Evolutionary conservation across 306 rosid species (phyloP).

Genomic region (Trifolium dubium): DNA sequence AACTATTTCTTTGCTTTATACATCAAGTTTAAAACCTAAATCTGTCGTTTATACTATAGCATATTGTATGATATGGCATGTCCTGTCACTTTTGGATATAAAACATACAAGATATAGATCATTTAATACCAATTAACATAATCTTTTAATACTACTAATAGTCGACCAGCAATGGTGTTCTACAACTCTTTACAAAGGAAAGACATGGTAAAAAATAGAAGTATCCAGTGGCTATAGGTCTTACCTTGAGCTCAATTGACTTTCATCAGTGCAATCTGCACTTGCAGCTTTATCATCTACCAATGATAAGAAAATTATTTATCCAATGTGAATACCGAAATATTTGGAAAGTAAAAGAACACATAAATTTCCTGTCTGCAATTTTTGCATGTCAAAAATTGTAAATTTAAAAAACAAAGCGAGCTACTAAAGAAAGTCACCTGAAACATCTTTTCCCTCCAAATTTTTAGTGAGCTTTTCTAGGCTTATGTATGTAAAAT

Average conservation of each 20-base stretch:
- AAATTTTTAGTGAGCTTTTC: slow-evolving; percentile 63
- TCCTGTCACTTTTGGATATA: slow-evolving; percentile 2
- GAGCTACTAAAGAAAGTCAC: slow-evolving; percentile 47
- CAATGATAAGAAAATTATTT: slow-evolving; percentile 32
- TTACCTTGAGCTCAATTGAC: slow-evolving; percentile 55
- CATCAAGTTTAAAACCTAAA: slow-evolving; percentile 26
- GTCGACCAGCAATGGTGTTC: background rate
- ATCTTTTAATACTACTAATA: background rate
- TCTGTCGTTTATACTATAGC: background rate
- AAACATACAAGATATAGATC: slow-evolving; percentile 1
- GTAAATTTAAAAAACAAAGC: background rate
- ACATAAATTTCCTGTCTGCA: background rate
- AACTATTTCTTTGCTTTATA: slow-evolving; percentile 8
- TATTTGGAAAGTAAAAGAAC: slow-evolving; percentile 23
- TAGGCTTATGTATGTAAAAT: slow-evolving; percentile 82
- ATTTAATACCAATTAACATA: background rate
- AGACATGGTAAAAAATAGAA: slow-evolving; percentile 27
- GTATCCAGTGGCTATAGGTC: slow-evolving; percentile 20
- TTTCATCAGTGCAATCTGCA: slow-evolving; percentile 43
- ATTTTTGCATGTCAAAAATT: slow-evolving; percentile 26
- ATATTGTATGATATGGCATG: slow-evolving; percentile 6
- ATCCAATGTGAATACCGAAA: slow-evolving; percentile 25
- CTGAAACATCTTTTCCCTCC: slow-evolving; percentile 59
- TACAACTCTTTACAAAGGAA: slow-evolving; percentile 2
- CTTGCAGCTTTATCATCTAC: slow-evolving; percentile 49